Base-by-base conservation (phyloP, 208 protist species). In the Strigomonas galati region DNA sequence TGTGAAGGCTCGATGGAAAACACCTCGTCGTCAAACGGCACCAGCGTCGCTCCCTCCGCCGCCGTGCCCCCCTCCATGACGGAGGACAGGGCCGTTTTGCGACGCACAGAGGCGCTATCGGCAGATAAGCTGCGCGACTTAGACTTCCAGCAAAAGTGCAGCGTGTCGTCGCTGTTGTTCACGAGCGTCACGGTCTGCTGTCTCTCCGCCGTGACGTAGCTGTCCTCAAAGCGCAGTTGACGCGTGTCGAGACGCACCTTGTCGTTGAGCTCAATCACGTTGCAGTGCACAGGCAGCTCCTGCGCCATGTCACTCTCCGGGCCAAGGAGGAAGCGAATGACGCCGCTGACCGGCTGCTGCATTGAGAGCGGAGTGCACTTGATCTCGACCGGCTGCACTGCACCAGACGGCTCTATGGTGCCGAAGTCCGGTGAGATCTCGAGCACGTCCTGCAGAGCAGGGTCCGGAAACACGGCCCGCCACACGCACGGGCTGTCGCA, bases 121-220 rank as follows among this genome's bases (percentile, higher is more conserved):
- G 4, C 35, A 10, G 35, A 14, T 10, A 85, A 70, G 15, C 61
- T 69, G 14, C 30, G 5, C 10, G 26, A 62, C 19, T 43, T 62
- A 7, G 58, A 62, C 72, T 91, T 91, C 93, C 93, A 98, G 21
- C 63, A 57, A 74, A 93, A 98, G 46, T 78, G 23, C 30, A 97
- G 65, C 0, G 81, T 93, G 37, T 80, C 65, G 55, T 92, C 79
- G 43, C 86, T 94, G 40, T 91, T 62, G 78, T 98, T 98, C 44
- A 71, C 61, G 43, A 98, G 70, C 19, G 74, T 77, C 56, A 98
- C 79, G 5, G 93, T 81, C 19, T 64, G 58, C 78, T 96, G 89
- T 30, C 87, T 89, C 69, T 92, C 81, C 21, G 94, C 83, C 32
- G 89, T 91, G 30, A 98, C 95, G 79, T 94, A 98, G 1, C 94